Evolutionary conservation across 108 stramenopile genomes (phyloP), one percentile per base, ranked within the genome.

Genomic region (Cylindrotheca fusiformis): DNA sequence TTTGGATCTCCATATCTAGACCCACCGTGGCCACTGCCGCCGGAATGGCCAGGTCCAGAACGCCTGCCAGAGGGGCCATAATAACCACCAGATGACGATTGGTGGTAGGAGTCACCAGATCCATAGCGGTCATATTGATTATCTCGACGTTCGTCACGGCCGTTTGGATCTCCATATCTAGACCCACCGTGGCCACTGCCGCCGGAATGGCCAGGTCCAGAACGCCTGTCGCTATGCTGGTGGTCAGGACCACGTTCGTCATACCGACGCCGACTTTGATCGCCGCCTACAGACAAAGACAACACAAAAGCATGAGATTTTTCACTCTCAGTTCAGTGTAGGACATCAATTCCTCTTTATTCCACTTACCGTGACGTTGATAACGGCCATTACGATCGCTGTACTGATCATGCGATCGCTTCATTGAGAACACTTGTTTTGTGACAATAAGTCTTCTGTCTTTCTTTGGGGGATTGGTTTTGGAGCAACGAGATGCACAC

Each of bases 1-100:
- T n/a, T n/a, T n/a, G n/a, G n/a, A n/a, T n/a, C n/a, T n/a, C n/a
- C n/a, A n/a, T n/a, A n/a, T n/a, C n/a, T n/a, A n/a, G n/a, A n/a
- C n/a, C n/a, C n/a, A n/a, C n/a, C n/a, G n/a, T n/a, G n/a, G n/a
- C 65, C 59, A 30, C 67, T 56, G 2, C 73, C 60, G 23, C 67
- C 67, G 20, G n/a, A n/a, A n/a, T n/a, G n/a, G n/a, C n/a, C n/a
- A n/a, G n/a, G n/a, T n/a, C n/a, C n/a, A n/a, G n/a, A n/a, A n/a
- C 65, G 32, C 48, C 66, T 54, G 50, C 70, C 70, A 14, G 64
- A 20, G 17, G 47, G 21, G 25, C 61, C 69, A 50, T 45, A 26
- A 25, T 46, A 10, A 25, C 75, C 69, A 27, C 70, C 75, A 0
- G 63, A n/a, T n/a, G n/a, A n/a, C n/a, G n/a, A n/a, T n/a, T n/a